Evolutionary conservation across 1,284 basidiomycete genomes (phyloP), one percentile per base, ranked within the genome.

Genomic region (Tilletia walkeri): DNA sequence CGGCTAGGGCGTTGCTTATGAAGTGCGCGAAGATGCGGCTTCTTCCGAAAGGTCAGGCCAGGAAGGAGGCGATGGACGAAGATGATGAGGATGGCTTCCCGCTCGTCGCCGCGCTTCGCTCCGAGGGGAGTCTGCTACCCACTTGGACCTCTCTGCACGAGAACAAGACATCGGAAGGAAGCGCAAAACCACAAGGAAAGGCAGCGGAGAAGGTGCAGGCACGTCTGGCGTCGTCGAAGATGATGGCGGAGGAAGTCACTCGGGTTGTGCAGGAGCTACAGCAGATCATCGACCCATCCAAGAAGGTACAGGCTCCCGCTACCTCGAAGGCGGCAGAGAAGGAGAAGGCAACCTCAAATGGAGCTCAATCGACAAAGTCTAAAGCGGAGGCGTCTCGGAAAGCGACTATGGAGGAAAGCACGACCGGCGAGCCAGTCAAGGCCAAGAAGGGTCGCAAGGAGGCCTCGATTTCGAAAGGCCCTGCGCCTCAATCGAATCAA

Each of bases 171-270:
- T 3, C 10, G 16, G 20, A 20, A 30, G 24, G 34, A n/a, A 30
- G 54, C 20, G 24, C 16, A 24, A 7, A 0, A 14, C 41, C 6
- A 14, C 54, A 34, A 24, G 20, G 12, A 18, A 69, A 87, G 30
- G 83, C 87, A 1, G 79, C 85, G 18, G 86, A 87, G 6, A 91
- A 91, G 83, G 88, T 91, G 1, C 89, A 91, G 77, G 89, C 88
- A 70, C 88, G 91, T 38, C 84, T 95, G 34, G 86, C 91, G 56
- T 93, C 91, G 78, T 90, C 90, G 1, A 94, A 92, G 82, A 84
- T 87, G 20, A 86, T 94, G 12, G 90, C 92, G 0, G 86, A 87
- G 14, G 88, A 88, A 73, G 86, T 92, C 2, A 85, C 85, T 18
- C 79, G 81, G 24, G 87, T 88, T 18, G 80, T 94, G 0, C 85